Percentiles rank a stretch among this genome's conserved stretches.
Evolutionary conservation across 139 green algal species (phyloP).

Genomic region (Parachlorella kessleri): DNA sequence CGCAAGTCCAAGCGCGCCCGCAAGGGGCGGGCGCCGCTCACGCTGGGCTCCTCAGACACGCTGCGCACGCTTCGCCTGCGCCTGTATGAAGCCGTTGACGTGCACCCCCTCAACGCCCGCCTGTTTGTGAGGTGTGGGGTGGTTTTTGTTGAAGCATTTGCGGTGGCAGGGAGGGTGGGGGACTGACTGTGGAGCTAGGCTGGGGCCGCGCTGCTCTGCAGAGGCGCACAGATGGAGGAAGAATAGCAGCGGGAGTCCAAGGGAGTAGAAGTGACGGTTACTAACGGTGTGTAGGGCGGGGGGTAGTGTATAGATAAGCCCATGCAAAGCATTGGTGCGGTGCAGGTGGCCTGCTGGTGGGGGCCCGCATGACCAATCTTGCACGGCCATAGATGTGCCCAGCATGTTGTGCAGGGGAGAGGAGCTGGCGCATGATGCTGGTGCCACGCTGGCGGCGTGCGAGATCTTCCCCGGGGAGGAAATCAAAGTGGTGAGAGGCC

Average conservation of each 20-base stretch:
- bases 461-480: slow-evolving; percentile 61
- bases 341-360: neutral
- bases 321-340: too few species aligned
- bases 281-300: too few species aligned
- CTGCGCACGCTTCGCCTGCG: slow-evolving; percentile 52
- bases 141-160: too few species aligned
- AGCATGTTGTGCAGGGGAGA: slow-evolving; percentile 21
- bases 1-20: slow-evolving; percentile 54
- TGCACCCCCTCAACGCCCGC: slow-evolving; percentile 64
- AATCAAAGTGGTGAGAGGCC: slow-evolving; percentile 42
- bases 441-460: slow-evolving; percentile 24
- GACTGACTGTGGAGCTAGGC: too few species aligned
- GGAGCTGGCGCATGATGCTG: slow-evolving; percentile 17
- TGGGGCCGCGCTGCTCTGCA: too few species aligned
- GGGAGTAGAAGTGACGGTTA: too few species aligned
- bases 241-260: too few species aligned
- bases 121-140: slow-evolving; percentile 36
- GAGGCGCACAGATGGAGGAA: too few species aligned
- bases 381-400: neutral
- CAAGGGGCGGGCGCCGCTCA: slow-evolving; percentile 46
- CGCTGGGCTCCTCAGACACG: slow-evolving; percentile 25
- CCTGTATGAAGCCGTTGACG: slow-evolving; percentile 55
- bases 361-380: too few species aligned
- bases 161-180: too few species aligned
- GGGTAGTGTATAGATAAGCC: too few species aligned